Conservation (phyloP, 108 stramenopile genomes). For the Nannochloropsis granulata region DNA sequence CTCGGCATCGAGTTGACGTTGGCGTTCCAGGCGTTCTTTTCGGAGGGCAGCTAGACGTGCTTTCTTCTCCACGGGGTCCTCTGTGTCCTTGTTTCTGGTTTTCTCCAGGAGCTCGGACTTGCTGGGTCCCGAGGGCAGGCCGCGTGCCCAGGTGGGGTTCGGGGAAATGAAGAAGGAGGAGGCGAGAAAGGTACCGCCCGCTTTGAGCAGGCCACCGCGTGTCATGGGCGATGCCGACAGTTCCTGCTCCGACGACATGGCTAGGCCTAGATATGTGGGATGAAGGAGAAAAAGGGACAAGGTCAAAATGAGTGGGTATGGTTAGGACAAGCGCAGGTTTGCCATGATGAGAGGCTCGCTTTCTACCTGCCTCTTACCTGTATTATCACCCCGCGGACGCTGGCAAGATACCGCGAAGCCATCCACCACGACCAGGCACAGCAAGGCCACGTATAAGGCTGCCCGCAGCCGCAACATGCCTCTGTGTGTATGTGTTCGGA, state of each 20-base stretch:
- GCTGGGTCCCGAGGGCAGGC: background rate
- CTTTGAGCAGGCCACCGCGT: background rate
- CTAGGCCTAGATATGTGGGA: background rate
- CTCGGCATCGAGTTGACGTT: background rate
- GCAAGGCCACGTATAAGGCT: too few relatives aligned
- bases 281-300: too few relatives aligned
- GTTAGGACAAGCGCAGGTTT: too few relatives aligned
- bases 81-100: background rate
- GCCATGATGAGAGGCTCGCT: too few relatives aligned
- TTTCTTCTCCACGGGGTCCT: background rate
- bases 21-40: background rate
- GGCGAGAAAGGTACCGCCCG: background rate
- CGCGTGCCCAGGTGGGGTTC: background rate
- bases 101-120: background rate
- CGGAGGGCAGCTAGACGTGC: background rate
- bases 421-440: too few relatives aligned
- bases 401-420: too few relatives aligned
- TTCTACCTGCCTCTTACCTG: too few relatives aligned
- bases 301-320: too few relatives aligned
- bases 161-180: background rate
- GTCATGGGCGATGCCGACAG: background rate
- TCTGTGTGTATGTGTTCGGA: too few relatives aligned
- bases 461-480: too few relatives aligned
- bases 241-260: background rate
- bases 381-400: too few relatives aligned